A percentile compares a stretch with the other conserved stretches of the same genome.
Conservation (phyloP, 331 rosid genomes). For the Phaseolus coccineus region DNA sequence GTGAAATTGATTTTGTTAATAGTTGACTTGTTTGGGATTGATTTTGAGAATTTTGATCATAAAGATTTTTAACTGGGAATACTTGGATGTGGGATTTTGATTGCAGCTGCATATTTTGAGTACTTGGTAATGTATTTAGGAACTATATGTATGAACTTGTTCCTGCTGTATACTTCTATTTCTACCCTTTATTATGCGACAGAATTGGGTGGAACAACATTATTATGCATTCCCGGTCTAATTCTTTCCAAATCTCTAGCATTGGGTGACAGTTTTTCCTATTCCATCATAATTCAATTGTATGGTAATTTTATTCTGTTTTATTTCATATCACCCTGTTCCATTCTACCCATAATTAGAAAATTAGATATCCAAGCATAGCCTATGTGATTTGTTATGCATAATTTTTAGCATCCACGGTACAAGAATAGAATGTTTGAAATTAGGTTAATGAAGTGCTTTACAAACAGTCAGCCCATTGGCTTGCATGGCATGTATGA, state of each 20-base stretch:
- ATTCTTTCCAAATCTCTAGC: not conserved
- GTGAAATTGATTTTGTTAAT: no score
- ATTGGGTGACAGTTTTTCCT: not conserved
- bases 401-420: conserved; percentile 11
- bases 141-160: no score
- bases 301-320: not conserved
- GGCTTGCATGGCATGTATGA: conserved; percentile 13
- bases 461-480: conserved; percentile 4
- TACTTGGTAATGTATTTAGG: no score
- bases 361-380: not conserved
- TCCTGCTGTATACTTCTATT: no score
- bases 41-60: no score
- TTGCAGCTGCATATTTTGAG: no score
- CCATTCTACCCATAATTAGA: not conserved
- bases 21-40: no score
- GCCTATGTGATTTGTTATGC: not conserved
- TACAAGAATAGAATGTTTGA: not conserved
- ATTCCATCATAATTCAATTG: conserved; percentile 4
- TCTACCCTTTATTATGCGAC: no score
- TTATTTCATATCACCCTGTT: not conserved
- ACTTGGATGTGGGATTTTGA: no score
- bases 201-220: no score
- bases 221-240: no score
- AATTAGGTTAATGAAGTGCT: conserved; percentile 12
- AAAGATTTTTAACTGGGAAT: no score